Conservation (phyloP, 2,329 filamentous ascomycete species). For the Epicoccum nigrum region DNA sequence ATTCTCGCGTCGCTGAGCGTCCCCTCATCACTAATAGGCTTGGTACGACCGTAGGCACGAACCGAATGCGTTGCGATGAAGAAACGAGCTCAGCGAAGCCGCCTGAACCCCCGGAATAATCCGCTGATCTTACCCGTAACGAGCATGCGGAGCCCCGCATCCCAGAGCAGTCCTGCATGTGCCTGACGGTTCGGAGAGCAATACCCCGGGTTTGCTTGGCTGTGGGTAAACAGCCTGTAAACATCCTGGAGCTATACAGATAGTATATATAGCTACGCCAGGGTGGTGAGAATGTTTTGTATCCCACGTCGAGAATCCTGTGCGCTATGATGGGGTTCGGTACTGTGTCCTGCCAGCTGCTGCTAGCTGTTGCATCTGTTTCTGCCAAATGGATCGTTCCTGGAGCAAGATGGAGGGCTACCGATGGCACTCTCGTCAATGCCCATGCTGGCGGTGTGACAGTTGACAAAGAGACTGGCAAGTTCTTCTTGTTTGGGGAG, state of each 20-base stretch:
- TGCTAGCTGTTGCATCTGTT: conserved; percentile 30
- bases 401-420: conserved; percentile 66
- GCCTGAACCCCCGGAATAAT: conserved; percentile 30
- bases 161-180: conserved; percentile 16
- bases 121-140: conserved; percentile 21
- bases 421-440: conserved; percentile 64
- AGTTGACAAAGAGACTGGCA: conserved; percentile 58
- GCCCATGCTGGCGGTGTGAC: conserved; percentile 66
- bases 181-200: conserved; percentile 33
- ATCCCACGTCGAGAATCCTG: conserved; percentile 1
- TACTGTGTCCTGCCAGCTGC: conserved; percentile 26
- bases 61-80: conserved; percentile 12
- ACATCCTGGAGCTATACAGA: conserved; percentile 8
- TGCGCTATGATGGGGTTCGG: conserved; percentile 24
- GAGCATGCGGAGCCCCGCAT: conserved; percentile 33
- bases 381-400: conserved; percentile 65
- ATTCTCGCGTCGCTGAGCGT: neutral
- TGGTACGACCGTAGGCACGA: conserved; percentile 23
- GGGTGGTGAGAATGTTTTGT: neutral
- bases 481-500: conserved; percentile 68
- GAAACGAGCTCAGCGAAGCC: conserved; percentile 7
- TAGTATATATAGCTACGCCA: conserved; percentile 27
- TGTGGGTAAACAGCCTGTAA: conserved; percentile 11
- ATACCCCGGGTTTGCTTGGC: conserved; percentile 35
- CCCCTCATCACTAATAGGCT: conserved; percentile 13